Percentiles rank a stretch among this genome's conserved stretches.
These are phyloP conservation scores for Rhizopogon roseolus DNA, from an alignment of 768 basidiomycete genomes.

Conservation along the genomic window DNA sequence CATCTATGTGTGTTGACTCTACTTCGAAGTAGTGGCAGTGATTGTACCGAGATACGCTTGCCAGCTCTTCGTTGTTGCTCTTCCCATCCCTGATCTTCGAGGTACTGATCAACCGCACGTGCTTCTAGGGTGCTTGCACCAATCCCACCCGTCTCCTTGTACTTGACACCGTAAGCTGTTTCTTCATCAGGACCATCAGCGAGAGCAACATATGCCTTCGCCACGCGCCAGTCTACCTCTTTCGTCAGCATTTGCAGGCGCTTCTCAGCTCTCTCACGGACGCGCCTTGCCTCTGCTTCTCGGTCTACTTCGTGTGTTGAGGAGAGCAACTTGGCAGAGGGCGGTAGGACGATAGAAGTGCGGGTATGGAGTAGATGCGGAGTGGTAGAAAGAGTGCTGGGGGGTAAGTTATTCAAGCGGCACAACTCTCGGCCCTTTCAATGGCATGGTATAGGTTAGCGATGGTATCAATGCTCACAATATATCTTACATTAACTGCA, in stretches of 20 bases:
- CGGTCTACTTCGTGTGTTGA: slow-evolving; percentile 30
- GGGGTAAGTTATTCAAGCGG: slow-evolving; percentile 60
- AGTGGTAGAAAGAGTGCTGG: slow-evolving; percentile 60
- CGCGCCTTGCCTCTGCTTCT: slow-evolving; percentile 38
- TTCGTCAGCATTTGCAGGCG: slow-evolving; percentile 62
- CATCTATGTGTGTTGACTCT: not conserved
- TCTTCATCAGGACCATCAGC: slow-evolving; percentile 37
- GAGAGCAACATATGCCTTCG: slow-evolving; percentile 65
- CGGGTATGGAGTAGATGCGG: slow-evolving; percentile 75
- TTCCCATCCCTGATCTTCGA: slow-evolving; percentile 74
- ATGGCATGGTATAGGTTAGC: not conserved
- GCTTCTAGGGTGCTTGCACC: slow-evolving; percentile 32
- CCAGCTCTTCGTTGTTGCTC: slow-evolving; percentile 28
- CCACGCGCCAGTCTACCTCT: slow-evolving; percentile 63
- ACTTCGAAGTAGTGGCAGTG: not conserved
- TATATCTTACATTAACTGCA: slow-evolving; percentile 51
- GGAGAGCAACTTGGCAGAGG: slow-evolving; percentile 23
- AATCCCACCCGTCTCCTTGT: slow-evolving; percentile 18
- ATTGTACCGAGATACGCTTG: slow-evolving; percentile 3
- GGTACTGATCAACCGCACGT: slow-evolving; percentile 52
- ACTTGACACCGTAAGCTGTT: slow-evolving; percentile 14
- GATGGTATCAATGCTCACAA: not conserved
- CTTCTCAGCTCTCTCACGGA: slow-evolving; percentile 53
- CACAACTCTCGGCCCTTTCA: slow-evolving; percentile 55
- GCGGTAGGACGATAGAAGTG: slow-evolving; percentile 48